Evolutionary conservation across 2,329 filamentous ascomycete species (phyloP), one percentile per base, ranked within the genome.

Genomic region (Fusarium metavorans): DNA sequence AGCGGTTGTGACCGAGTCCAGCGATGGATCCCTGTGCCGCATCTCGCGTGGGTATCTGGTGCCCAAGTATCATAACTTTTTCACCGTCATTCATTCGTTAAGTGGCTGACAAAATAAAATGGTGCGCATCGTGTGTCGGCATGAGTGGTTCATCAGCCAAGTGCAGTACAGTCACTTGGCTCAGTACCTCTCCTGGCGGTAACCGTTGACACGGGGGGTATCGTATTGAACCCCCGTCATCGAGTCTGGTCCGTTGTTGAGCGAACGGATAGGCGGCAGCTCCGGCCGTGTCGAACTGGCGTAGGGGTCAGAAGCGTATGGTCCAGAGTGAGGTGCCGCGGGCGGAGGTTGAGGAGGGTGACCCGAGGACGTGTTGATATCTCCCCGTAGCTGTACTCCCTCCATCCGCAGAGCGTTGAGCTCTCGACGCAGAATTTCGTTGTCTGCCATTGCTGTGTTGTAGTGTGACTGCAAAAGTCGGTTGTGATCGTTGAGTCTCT

Each of bases 191-290:
- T 83, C 86, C 66, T 78, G 79, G 48, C 87, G 85, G 73, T 85
- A 90, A 6, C 87, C 87, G 68, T 86, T 87, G 9, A 82, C 72
- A 25, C 86, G 83, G 3, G 87, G 83, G 7, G 83, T 82, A 32
- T 91, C 89, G 61, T 92, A 92, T 77, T 92, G 90, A 7, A 92
- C 89, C 2, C 91, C 91, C 2, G 89, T 91, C 91, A 92, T 92
- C 1, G 89, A 89, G 25, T 92, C 90, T 2, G 90, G 87, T 0
- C 81, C 82, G 60, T 83, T 83, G 75, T 85, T 87, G 18, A 91
- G 81, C 18, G 87, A 86, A 13, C 90, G 85, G 39, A 92, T 83
- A 2, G 90, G 90, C 14, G 90, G 90, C 34, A 92, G 82, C 75
- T 90, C 87, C 16, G 86, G 85, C 23, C 88, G 84, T 73, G 78